Conservation (phyloP, 2,329 filamentous ascomycete species). For the Diaporthe sp. region DNA sequence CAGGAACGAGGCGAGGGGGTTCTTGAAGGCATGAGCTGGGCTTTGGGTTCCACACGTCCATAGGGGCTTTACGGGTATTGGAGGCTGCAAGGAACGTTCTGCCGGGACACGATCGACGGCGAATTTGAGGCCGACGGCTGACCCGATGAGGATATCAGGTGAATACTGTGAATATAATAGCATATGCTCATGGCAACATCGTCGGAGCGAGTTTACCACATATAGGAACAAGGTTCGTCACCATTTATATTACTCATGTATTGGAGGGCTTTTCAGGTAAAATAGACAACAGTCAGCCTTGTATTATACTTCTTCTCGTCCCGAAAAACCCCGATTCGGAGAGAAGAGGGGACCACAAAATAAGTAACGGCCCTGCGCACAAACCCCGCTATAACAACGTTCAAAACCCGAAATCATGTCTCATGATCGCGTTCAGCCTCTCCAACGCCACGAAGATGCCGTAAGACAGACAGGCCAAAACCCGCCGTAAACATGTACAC, state of each 20-base stretch:
- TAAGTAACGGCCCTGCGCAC: neutral
- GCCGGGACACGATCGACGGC: neutral
- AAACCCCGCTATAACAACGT: conserved; percentile 19
- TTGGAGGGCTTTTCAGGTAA: neutral
- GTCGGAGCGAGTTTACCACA: neutral
- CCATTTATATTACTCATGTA: neutral
- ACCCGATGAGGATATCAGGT: neutral
- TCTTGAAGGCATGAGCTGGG: conserved; percentile 60
- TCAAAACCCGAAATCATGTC: conserved; percentile 21
- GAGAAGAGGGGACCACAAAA: neutral
- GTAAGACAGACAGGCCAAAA: conserved; percentile 9
- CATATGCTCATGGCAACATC: neutral
- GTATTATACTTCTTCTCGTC: conserved; percentile 18
- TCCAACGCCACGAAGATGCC: conserved; percentile 40
- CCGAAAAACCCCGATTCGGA: neutral
- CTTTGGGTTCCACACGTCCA: no score
- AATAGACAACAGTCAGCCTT: neutral
- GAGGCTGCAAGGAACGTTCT: neutral
- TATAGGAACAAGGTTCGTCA: neutral
- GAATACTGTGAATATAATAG: neutral
- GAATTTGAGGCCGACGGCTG: neutral
- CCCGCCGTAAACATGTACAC: conserved; percentile 5
- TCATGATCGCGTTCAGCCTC: conserved; percentile 17
- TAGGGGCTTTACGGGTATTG: neutral
- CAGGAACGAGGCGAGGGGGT: conserved; percentile 76